phyloP scores from a whole-genome alignment of 1,284 basidiomycete genomes.

The Trametes hirsuta region DNA sequence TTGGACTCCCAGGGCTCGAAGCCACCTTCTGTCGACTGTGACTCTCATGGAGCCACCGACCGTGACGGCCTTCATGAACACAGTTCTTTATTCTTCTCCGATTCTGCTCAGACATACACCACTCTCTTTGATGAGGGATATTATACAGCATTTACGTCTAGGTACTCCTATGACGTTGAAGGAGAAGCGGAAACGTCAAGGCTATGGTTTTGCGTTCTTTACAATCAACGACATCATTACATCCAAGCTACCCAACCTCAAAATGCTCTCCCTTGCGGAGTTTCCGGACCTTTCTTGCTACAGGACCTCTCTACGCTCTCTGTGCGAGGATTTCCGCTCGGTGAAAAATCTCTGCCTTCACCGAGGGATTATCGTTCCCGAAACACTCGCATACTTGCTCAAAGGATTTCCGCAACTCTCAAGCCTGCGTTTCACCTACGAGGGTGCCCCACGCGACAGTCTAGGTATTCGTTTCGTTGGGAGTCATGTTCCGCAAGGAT shows the following conservation, averaged over 20 bases:
- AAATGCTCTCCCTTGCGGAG: background rate
- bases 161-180: background rate
- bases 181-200: background rate
- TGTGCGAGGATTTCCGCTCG: background rate
- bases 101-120: background rate
- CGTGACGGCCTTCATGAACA: background rate
- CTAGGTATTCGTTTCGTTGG: background rate
- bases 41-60: constrained; percentile 3
- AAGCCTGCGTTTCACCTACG: background rate
- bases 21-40: background rate
- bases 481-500: background rate
- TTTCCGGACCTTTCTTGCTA: background rate
- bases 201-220: background rate
- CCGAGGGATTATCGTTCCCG: background rate
- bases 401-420: background rate
- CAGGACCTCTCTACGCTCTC: background rate
- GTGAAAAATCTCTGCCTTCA: background rate
- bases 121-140: background rate
- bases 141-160: background rate
- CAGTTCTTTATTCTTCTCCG: background rate
- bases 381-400: background rate
- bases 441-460: background rate
- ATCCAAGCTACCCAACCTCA: background rate
- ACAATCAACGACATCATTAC: constrained; percentile 1
- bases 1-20: background rate